Conservation (phyloP, 345 rosid genomes). For the Eucalyptus tenuipes region DNA sequence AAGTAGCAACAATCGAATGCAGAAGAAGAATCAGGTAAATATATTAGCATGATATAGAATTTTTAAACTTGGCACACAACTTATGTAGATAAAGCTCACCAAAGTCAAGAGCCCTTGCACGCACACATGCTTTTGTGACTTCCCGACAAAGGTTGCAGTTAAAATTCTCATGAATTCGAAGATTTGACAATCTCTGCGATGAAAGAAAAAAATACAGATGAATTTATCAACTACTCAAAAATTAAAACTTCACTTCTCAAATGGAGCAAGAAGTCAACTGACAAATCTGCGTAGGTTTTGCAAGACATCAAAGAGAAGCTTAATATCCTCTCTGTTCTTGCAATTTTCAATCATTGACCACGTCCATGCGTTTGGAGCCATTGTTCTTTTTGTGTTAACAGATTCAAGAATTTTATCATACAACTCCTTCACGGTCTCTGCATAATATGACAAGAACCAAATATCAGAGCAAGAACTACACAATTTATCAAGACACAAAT, state of each 20-base stretch:
- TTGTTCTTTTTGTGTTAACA: slow-evolving; percentile 42
- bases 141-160: slow-evolving; percentile 76
- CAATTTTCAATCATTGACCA: slow-evolving; percentile 75
- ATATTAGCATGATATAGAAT: background rate
- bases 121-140: slow-evolving; percentile 68
- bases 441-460: background rate
- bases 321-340: slow-evolving; percentile 48
- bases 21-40: background rate
- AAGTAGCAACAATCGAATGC: background rate
- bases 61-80: background rate
- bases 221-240: background rate
- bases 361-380: slow-evolving; percentile 78
- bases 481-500: background rate
- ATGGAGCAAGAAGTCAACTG: slow-evolving; percentile 6
- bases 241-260: background rate
- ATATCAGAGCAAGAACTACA: background rate
- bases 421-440: slow-evolving; percentile 70
- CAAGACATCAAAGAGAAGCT: slow-evolving; percentile 54
- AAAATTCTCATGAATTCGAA: slow-evolving; percentile 66
- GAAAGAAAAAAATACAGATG: background rate
- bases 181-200: slow-evolving; percentile 72
- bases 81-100: slow-evolving; percentile 27
- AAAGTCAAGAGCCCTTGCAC: slow-evolving; percentile 56
- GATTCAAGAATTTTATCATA: slow-evolving; percentile 51
- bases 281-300: slow-evolving; percentile 72